phyloP scores from a whole-genome alignment of 2,329 filamentous ascomycete genomes.

The Fusarium mexicanum region DNA sequence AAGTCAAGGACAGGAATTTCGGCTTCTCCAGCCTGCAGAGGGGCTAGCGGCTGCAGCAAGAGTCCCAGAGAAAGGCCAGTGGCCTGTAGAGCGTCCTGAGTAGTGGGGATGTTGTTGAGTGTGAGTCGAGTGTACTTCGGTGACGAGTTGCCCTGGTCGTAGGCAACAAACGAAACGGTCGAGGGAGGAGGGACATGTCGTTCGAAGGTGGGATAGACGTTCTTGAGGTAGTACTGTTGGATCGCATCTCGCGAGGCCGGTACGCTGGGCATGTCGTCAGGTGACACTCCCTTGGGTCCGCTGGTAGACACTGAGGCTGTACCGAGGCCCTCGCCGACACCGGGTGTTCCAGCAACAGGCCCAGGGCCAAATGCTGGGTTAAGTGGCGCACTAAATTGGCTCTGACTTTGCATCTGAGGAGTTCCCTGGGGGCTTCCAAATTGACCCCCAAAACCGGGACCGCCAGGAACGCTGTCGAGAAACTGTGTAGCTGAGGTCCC shows the following conservation, averaged over 20 bases:
- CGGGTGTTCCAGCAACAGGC: constrained; percentile 36
- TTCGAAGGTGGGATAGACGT: constrained; percentile 96
- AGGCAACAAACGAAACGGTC: constrained; percentile 88
- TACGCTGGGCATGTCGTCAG: constrained; percentile 92
- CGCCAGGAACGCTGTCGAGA: constrained; percentile 47
- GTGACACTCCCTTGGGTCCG: constrained; percentile 71
- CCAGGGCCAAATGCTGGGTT: constrained; percentile 54
- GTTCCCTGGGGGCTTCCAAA: constrained; percentile 57
- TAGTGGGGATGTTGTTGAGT: constrained; percentile 90
- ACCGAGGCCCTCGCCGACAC: constrained; percentile 43
- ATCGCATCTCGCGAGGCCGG: constrained; percentile 84
- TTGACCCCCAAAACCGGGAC: constrained; percentile 52
- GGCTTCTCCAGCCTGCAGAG: constrained; percentile 83
- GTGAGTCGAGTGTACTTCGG: constrained; percentile 93
- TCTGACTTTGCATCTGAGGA: constrained; percentile 51
- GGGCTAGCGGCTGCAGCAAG: constrained; percentile 86
- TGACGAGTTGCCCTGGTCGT: constrained; percentile 95
- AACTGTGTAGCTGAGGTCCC: constrained; percentile 59
- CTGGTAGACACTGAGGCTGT: constrained; percentile 48
- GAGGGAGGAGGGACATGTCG: constrained; percentile 91
- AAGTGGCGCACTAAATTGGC: constrained; percentile 70
- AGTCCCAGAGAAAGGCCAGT: constrained; percentile 89
- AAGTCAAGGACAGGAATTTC: constrained; percentile 94
- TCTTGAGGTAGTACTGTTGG: constrained; percentile 84
- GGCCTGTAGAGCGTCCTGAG: constrained; percentile 78